These are phyloP conservation scores for Calvatia gigantea DNA, from an alignment of 768 basidiomycete genomes.

Conservation along the genomic window DNA sequence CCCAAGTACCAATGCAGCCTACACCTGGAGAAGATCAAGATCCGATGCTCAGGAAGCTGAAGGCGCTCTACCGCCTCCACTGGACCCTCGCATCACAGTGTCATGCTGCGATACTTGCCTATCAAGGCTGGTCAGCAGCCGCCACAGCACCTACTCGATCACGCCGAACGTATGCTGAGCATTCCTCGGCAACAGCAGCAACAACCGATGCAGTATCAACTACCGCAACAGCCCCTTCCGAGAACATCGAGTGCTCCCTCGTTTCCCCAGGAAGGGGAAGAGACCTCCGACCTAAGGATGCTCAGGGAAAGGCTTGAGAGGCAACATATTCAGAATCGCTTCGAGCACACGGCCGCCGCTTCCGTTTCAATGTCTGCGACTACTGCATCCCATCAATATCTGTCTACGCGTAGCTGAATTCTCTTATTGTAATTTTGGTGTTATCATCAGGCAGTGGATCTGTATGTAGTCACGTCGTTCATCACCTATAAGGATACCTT, in stretches of 20 bases:
- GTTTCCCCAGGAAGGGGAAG: background rate
- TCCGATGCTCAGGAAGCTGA: too few relatives aligned
- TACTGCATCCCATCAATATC: background rate
- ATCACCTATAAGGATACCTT: background rate
- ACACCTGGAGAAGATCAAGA: too few relatives aligned
- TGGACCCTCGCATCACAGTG: background rate
- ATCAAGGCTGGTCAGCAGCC: too few relatives aligned
- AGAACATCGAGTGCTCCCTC: background rate
- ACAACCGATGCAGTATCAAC: too few relatives aligned
- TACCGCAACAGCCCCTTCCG: too few relatives aligned
- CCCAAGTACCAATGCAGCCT: too few relatives aligned
- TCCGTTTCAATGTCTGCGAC: background rate
- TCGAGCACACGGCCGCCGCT: background rate
- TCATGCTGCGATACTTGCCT: too few relatives aligned
- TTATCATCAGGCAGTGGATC: too few relatives aligned
- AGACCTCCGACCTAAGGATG: background rate
- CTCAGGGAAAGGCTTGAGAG: background rate
- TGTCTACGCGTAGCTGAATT: background rate
- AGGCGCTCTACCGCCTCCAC: background rate
- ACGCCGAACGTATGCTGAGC: background rate
- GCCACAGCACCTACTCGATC: background rate
- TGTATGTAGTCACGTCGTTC: background rate
- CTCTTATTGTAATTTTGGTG: background rate
- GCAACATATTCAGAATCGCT: background rate
- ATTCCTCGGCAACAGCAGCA: background rate